Conservation (phyloP, 495 filamentous ascomycete genomes). For the Podospora pseudoanserina region DNA sequence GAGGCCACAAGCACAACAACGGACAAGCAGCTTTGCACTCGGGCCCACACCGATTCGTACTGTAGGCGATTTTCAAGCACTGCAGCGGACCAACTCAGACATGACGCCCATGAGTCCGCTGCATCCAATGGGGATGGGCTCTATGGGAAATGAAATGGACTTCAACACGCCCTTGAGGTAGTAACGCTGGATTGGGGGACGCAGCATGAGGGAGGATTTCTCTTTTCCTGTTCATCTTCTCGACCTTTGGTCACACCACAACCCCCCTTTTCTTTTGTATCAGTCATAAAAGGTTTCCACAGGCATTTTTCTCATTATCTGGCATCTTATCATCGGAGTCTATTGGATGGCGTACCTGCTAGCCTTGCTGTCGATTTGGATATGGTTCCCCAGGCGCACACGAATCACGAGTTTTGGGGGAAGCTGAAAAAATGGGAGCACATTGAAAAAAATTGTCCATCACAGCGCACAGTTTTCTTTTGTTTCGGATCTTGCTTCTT, state of each 20-base stretch:
- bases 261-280: conserved; percentile 14
- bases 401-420: conserved; percentile 8
- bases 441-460: background rate
- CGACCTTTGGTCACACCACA: background rate
- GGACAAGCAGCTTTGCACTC: conserved; percentile 42
- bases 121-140: conserved; percentile 34
- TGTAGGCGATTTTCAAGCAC: conserved; percentile 45
- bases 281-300: conserved; percentile 4
- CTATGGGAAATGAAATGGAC: conserved; percentile 32
- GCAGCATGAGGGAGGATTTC: background rate
- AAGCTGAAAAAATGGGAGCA: conserved; percentile 11
- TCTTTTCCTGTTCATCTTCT: background rate
- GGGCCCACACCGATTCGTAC: conserved; percentile 39
- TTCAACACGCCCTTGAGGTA: conserved; percentile 36
- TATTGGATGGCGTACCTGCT: conserved; percentile 5
- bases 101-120: conserved; percentile 35
- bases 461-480: conserved; percentile 15
- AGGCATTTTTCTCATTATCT: background rate
- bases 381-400: background rate
- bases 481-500: conserved; percentile 1
- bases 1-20: conserved; percentile 41
- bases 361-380: conserved; percentile 3
- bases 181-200: conserved; percentile 17
- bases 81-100: conserved; percentile 43
- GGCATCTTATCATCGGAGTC: conserved; percentile 22